phyloP scores from a whole-genome alignment of 164 flowering plant species.

The Warburgia ugandensis region DNA sequence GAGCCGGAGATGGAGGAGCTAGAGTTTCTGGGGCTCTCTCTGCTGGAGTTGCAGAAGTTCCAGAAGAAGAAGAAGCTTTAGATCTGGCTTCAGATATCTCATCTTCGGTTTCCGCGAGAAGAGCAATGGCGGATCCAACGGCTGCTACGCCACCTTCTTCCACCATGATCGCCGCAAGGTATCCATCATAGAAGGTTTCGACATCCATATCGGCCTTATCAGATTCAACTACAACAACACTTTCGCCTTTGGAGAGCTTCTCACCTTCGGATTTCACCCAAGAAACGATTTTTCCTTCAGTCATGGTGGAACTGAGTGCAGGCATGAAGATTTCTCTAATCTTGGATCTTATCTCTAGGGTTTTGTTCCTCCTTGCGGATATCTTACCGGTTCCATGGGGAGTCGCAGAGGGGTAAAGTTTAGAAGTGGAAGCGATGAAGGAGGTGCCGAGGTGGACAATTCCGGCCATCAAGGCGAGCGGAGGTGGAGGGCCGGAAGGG shows the following conservation, averaged over 20 bases:
- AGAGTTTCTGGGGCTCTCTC: background rate
- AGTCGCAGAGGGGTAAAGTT: slow-evolving; percentile 15
- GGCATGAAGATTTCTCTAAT: slow-evolving; percentile 99
- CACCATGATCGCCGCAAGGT: slow-evolving; percentile 80
- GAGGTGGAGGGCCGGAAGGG: background rate
- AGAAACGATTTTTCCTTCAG: slow-evolving; percentile 91
- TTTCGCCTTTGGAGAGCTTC: slow-evolving; percentile 77
- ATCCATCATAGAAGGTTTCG: slow-evolving; percentile 95
- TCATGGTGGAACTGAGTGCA: slow-evolving; percentile 95
- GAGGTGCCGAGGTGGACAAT: slow-evolving; percentile 42
- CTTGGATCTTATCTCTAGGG: slow-evolving; percentile 69
- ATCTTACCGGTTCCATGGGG: background rate
- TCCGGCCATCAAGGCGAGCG: slow-evolving; percentile 30
- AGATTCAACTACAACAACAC: slow-evolving; percentile 95
- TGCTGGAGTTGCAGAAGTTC: background rate
- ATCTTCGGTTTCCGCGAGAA: slow-evolving; percentile 80
- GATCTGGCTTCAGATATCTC: slow-evolving; percentile 69
- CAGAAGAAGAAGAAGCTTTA: slow-evolving; percentile 25
- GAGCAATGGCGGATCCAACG: slow-evolving; percentile 95
- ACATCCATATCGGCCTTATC: slow-evolving; percentile 99
- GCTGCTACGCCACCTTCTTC: slow-evolving; percentile 89
- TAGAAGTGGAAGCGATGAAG: slow-evolving; percentile 42
- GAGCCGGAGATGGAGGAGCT: background rate
- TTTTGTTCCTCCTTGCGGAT: slow-evolving; percentile 8
- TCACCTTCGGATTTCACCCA: slow-evolving; percentile 96